Base-by-base conservation (phyloP, 129 eudicot genomes). In the Arctium minus region DNA sequence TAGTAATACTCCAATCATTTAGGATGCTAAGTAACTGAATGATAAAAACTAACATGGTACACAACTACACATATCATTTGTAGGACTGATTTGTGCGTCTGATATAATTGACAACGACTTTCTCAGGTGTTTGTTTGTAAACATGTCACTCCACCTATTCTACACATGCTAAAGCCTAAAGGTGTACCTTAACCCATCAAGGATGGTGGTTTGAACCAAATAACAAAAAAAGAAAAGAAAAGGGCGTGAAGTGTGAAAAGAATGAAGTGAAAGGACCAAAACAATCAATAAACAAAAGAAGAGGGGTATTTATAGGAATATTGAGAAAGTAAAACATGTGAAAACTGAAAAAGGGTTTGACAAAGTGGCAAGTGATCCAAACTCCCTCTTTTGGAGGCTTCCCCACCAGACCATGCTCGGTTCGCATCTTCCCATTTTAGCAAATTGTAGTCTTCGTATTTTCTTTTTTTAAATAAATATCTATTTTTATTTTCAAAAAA, bases 291-390 rank as follows among this genome's bases (percentile, higher is more conserved):
- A 46, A 53, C 0, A 32, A 44, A 35, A 80, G 53, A 33, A 18
- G 78, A 69, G 42, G 77, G 72, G 39, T 32, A 10, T 3, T 17
- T 8, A 46, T 38, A 7, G n/a, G 44, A n/a, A 68, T 8, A n/a
- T 30, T 32, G 27, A 29, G 60, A 60, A 81, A 73, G 65, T 73
- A 39, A 11, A 29, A 73, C 85, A 81, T 73, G 85, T 81, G 85
- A 81, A 81, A 81, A 73, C 79, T 73, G 73, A 73, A 62, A 80
- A 81, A 60, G 79, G 65, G 10, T 78, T 81, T 62, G 85, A 81
- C 85, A 81, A 73, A 38, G 79, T 73, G 36, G 67, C 74, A 73
- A 81, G 85, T 42, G 46, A 81, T 81, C 74, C 85, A 73, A 53
- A 81, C 60, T 62, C 79, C 79, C 85, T 73, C 18, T 60, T 73